Base-by-base conservation (phyloP, 83 land plant species). In the Thuja plicata region DNA sequence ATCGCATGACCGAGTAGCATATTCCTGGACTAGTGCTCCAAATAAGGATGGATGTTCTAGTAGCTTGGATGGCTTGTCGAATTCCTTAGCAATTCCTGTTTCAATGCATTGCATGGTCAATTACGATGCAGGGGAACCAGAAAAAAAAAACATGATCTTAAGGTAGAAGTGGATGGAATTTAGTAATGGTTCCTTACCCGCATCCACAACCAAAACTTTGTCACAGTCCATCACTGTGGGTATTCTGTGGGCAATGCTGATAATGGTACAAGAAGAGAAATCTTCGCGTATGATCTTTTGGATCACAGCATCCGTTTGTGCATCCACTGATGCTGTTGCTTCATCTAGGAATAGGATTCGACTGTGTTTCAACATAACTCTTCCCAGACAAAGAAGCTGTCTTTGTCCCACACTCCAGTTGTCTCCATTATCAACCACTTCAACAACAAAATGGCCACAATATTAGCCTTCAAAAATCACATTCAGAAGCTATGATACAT, bases 351-450 rank as follows among this genome's bases (percentile, higher is more conserved):
- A 94, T 87, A 98, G 90, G 37, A 98, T 92, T 34, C 92, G 88
- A 90, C 97, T 95, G 34, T 83, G 90, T 92, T 98, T 98, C 82
- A 98, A 90, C 92, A 98, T 94, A 16, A 95, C 99, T 45, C 99
- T 45, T 9, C 99, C 99, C 78, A 98, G 85, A 88, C 99, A 97
- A 15, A 98, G 92, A 45, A 98, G 94, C 88, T 98, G 99, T 87
- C 97, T 95, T 86, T 98, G 99, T 21, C 99, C 99, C 94, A 98
- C 94, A 76, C 99, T 98, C 99, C 99, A 98, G 34, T 98, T 98
- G 45, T 98, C 99, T 74, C 99, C 99, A 91, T 91, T 96, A 81
- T 97, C 99, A 40, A 91, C 94, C 79, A 98, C 99, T 95, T 89
- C 88, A 90, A 43, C n/a, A 27, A 90, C 30, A 27, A 74, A 74